These are phyloP conservation scores for Xanthoconium purpureum DNA, from an alignment of 768 basidiomycete species.

Conservation along the genomic window DNA sequence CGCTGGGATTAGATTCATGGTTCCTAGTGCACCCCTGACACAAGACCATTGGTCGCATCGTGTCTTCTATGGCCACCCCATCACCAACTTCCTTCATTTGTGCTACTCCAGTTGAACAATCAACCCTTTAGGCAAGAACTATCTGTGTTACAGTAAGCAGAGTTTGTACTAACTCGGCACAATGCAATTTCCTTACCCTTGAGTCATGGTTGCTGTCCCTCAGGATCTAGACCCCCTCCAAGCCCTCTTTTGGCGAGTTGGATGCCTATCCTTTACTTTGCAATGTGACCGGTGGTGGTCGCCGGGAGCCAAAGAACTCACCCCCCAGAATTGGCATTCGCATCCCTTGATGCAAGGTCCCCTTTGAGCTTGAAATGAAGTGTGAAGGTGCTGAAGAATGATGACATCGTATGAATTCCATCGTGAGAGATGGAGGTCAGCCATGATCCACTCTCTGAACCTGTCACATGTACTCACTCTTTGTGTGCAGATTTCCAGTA, in stretches of 20 bases:
- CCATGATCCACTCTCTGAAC: background rate
- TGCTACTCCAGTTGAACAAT: slow-evolving; percentile 32
- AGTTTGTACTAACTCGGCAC: slow-evolving; percentile 30
- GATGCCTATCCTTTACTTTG: slow-evolving; percentile 77
- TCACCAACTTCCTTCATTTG: slow-evolving; percentile 35
- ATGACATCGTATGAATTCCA: slow-evolving; percentile 52
- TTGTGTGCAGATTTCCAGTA: slow-evolving; percentile 57
- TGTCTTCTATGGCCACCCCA: slow-evolving; percentile 30
- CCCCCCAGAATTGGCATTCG: slow-evolving; percentile 44
- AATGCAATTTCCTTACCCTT: slow-evolving; percentile 26
- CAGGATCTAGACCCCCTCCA: slow-evolving; percentile 30
- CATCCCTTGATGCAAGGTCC: slow-evolving; percentile 62
- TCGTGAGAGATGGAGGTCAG: slow-evolving; percentile 57
- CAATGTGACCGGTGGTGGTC: slow-evolving; percentile 76
- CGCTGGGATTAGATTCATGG: slow-evolving; percentile 76
- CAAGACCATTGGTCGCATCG: slow-evolving; percentile 34
- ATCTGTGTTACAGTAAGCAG: slow-evolving; percentile 22
- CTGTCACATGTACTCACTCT: slow-evolving; percentile 1
- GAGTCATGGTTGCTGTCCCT: slow-evolving; percentile 14
- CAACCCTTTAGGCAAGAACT: slow-evolving; percentile 16
- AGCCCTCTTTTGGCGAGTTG: slow-evolving; percentile 64
- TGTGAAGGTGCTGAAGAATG: slow-evolving; percentile 55
- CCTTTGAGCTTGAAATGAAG: slow-evolving; percentile 69
- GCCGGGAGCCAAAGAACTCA: slow-evolving; percentile 69
- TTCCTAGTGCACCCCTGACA: slow-evolving; percentile 40